Evolutionary conservation across 345 rosid species (phyloP).

Genomic region (Brassica rapa): DNA sequence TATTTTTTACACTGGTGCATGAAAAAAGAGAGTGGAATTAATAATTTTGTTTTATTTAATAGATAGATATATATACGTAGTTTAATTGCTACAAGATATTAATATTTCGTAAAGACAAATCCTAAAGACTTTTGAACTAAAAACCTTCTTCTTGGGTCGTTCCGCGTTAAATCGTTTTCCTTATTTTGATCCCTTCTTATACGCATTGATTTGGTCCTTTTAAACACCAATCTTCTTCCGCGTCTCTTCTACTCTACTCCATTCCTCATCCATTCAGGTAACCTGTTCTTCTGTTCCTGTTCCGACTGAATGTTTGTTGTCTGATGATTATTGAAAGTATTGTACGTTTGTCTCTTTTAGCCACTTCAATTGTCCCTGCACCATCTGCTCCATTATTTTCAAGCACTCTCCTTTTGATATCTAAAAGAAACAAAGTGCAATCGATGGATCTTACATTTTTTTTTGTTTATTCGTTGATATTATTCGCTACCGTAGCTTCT

Average conservation of each 20-base stretch:
- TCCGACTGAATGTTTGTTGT: neutral
- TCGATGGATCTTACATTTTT: neutral
- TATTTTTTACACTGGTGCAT: too few relatives aligned
- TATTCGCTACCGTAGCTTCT: neutral
- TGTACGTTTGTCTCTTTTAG: neutral
- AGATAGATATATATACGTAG: too few relatives aligned
- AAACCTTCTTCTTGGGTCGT: neutral
- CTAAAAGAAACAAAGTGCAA: too few relatives aligned
- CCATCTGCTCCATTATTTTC: too few relatives aligned
- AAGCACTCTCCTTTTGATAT: too few relatives aligned
- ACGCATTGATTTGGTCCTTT: slow-evolving; percentile 26
- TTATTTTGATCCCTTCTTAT: slow-evolving; percentile 20
- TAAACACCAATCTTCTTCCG: neutral
- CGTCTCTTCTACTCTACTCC: neutral
- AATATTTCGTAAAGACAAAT: neutral
- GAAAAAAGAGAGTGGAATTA: too few relatives aligned
- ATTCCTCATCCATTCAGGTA: slow-evolving; percentile 8
- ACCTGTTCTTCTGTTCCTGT: neutral
- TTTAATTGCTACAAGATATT: too few relatives aligned
- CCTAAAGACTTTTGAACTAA: too few relatives aligned
- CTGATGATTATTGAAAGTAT: neutral
- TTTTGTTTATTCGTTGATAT: slow-evolving; percentile 1
- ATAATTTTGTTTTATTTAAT: neutral
- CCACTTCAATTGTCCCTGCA: too few relatives aligned
- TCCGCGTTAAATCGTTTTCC: slow-evolving; percentile 28